These are phyloP conservation scores for Pseudisothecium myosuroides DNA, from an alignment of 225 moss, liverwort and hornwort genomes.

Conservation along the genomic window DNA sequence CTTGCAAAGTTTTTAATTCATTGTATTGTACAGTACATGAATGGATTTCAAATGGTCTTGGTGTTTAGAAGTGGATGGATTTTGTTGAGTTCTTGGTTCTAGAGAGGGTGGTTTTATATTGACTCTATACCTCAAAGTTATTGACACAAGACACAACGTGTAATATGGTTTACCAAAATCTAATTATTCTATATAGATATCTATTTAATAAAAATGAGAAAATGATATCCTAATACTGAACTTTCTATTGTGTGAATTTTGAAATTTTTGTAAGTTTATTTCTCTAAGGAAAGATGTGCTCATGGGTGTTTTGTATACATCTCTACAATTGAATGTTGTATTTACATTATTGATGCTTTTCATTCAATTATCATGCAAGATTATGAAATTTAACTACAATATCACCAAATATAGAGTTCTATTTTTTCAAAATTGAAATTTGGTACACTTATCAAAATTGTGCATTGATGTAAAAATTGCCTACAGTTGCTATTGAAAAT, in stretches of 20 bases:
- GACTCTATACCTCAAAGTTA: background rate
- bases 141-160: no score
- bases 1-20: background rate
- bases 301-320: background rate
- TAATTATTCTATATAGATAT: background rate
- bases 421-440: background rate
- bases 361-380: background rate
- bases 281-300: background rate
- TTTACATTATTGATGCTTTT: background rate
- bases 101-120: background rate
- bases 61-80: background rate
- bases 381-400: background rate
- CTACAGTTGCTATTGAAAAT: background rate
- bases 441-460: rapidly evolving
- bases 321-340: background rate
- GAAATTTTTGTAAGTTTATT: background rate
- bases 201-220: background rate
- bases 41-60: background rate
- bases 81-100: background rate
- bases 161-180: background rate
- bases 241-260: background rate
- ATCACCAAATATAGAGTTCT: background rate
- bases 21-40: background rate
- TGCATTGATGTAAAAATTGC: background rate
- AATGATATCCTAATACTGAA: background rate